phyloP scores from a whole-genome alignment of 306 rosid species.

The Neltuma alba region DNA sequence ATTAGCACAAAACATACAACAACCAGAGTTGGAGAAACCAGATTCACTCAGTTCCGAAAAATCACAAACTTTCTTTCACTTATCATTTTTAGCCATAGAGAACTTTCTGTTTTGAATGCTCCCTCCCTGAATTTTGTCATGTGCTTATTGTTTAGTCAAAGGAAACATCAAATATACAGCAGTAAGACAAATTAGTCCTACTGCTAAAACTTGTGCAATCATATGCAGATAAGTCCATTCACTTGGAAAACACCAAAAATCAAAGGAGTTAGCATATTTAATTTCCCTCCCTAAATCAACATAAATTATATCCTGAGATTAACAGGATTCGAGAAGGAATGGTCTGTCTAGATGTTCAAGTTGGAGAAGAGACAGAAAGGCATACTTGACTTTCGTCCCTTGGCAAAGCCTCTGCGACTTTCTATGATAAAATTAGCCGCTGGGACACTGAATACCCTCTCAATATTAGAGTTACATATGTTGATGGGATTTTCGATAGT shows the following conservation, averaged over 20 bases:
- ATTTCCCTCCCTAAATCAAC: background rate
- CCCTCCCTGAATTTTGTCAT: background rate
- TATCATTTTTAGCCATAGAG: background rate
- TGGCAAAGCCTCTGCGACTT: conserved; percentile 82
- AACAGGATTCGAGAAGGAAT: conserved; percentile 12
- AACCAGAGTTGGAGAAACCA: background rate
- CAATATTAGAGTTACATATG: conserved; percentile 23
- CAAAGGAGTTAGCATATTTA: background rate
- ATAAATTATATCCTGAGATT: background rate
- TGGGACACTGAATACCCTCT: conserved; percentile 41
- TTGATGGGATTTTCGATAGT: conserved; percentile 23
- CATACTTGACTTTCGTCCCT: conserved; percentile 83
- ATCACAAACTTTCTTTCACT: background rate
- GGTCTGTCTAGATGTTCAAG: background rate
- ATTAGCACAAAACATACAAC: background rate
- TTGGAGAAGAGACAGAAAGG: conserved; percentile 1
- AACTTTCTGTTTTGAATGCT: conserved; percentile 2
- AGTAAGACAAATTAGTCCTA: conserved; percentile 19
- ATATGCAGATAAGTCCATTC: background rate
- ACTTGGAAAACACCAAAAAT: background rate
- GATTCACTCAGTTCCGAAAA: background rate
- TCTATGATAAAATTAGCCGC: conserved; percentile 47
- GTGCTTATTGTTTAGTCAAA: background rate
- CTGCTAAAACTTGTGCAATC: background rate
- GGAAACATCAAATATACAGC: background rate